A percentile compares a stretch with the other conserved stretches of the same genome.
These are phyloP conservation scores for Arachis stenosperma DNA, from an alignment of 306 rosid species.

Conservation along the genomic window DNA sequence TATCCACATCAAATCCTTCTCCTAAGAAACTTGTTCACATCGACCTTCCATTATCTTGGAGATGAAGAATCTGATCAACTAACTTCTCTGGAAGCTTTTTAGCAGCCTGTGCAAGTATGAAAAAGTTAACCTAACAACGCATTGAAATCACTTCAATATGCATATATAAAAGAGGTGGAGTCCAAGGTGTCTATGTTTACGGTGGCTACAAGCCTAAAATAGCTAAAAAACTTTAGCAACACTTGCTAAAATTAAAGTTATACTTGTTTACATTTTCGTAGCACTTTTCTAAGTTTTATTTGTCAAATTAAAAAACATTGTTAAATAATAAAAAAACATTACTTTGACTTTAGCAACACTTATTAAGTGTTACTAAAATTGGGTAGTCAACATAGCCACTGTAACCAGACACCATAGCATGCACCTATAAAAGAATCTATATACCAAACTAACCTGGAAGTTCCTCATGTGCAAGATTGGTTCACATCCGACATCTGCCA, in stretches of 20 bases:
- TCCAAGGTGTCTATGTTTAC: too few species aligned
- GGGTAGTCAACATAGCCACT: too few species aligned
- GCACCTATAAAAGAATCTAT: background rate
- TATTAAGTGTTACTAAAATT: too few species aligned
- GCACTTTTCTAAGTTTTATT: too few species aligned
- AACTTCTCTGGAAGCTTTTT: constrained; percentile 86
- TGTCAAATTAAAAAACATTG: too few species aligned
- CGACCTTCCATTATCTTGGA: constrained; percentile 30
- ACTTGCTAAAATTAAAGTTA: too few species aligned
- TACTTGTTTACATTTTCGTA: too few species aligned
- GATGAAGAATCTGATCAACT: constrained; percentile 62
- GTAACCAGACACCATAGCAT: too few species aligned
- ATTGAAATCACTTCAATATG: background rate
- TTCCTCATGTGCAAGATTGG: constrained; percentile 97
- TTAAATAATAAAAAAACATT: too few species aligned
- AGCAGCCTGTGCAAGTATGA: constrained; percentile 61
- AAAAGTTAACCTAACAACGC: constrained; percentile 29
- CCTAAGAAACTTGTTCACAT: background rate
- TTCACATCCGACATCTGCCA: constrained; percentile 96
- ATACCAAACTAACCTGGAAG: constrained; percentile 73
- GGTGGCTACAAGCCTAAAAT: too few species aligned
- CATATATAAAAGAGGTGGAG: background rate
- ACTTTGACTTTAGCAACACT: too few species aligned
- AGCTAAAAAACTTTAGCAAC: too few species aligned
- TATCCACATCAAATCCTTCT: constrained; percentile 33